These are phyloP conservation scores for Lagenidium giganteum DNA, from an alignment of 352 stramenopile genomes.

Conservation along the genomic window DNA sequence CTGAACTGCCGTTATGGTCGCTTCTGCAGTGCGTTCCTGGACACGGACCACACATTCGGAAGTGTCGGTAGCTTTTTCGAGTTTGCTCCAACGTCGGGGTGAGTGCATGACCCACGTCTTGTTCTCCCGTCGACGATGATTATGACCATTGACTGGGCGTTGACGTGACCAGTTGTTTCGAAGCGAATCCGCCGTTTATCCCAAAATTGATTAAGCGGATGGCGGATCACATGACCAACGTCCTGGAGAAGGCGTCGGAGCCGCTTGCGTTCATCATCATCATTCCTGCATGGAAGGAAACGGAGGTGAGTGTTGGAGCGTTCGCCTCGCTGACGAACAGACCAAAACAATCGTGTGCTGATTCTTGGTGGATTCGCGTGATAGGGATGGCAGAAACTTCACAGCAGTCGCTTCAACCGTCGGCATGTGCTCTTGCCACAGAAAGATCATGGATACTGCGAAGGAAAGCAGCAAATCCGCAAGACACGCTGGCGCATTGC, in stretches of 20 bases:
- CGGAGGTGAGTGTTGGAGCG: slow-evolving; percentile 23
- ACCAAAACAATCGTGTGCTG: too few species aligned
- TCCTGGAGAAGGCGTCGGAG: slow-evolving; percentile 41
- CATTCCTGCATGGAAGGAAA: slow-evolving; percentile 82
- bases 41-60: slow-evolving; percentile 82
- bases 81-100: slow-evolving; percentile 67
- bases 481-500: slow-evolving; percentile 76
- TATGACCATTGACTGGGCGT: not conserved
- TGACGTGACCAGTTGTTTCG: slow-evolving; percentile 61
- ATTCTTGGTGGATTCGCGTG: slow-evolving; percentile 4
- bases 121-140: not conserved
- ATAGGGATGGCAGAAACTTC: slow-evolving; percentile 71
- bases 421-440: slow-evolving; percentile 55
- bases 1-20: slow-evolving; percentile 87
- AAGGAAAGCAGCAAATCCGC: slow-evolving; percentile 83
- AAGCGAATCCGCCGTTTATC: slow-evolving; percentile 93
- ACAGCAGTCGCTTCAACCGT: slow-evolving; percentile 57
- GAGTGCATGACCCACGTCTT: slow-evolving; percentile 1
- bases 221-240: slow-evolving; percentile 70
- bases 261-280: slow-evolving; percentile 82
- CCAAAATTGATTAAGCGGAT: slow-evolving; percentile 85
- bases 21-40: slow-evolving; percentile 83
- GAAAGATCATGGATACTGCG: slow-evolving; percentile 82
- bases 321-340: too few species aligned
- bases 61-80: slow-evolving; percentile 90